Percentiles rank a stretch among this genome's conserved stretches.
phyloP scores from a whole-genome alignment of 2,329 filamentous ascomycete species.

The Colletotrichum euphorbiae region DNA sequence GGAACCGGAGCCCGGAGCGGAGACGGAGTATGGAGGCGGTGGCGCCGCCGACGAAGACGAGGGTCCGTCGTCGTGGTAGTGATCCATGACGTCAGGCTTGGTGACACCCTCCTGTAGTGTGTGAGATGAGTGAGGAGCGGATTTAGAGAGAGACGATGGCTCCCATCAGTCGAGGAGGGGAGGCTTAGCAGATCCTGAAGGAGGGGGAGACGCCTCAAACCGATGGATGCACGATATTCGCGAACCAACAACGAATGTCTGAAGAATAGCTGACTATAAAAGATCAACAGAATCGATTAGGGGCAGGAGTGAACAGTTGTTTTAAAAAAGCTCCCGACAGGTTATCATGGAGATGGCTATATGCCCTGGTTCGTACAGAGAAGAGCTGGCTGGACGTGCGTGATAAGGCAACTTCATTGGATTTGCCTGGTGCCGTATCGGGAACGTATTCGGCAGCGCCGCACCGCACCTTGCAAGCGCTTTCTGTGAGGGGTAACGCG shows the following conservation, averaged over 20 bases:
- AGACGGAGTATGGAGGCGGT: conserved; percentile 37
- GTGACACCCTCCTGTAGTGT: background rate
- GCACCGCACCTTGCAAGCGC: background rate
- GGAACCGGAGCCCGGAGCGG: conserved; percentile 31
- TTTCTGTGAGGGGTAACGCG: conserved; percentile 1
- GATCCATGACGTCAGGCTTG: conserved; percentile 33
- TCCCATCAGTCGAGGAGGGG: background rate
- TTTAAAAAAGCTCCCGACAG: background rate
- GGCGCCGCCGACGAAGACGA: conserved; percentile 34
- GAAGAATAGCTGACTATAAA: no score
- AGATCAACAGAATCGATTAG: no score
- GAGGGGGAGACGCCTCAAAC: background rate
- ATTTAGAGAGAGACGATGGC: background rate
- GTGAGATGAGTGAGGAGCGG: conserved; percentile 1
- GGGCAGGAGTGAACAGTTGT: background rate
- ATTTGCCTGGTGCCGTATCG: conserved; percentile 4
- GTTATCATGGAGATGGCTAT: background rate
- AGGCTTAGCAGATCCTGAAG: background rate
- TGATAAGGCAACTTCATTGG: conserved; percentile 15
- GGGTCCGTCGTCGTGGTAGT: conserved; percentile 24
- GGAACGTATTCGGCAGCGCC: conserved; percentile 2
- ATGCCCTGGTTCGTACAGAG: conserved; percentile 14
- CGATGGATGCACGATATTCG: no score
- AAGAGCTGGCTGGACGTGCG: conserved; percentile 17
- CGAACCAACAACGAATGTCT: no score